phyloP scores from a whole-genome alignment of 2,329 filamentous ascomycete species.

The Sporothrix variecibatus region DNA sequence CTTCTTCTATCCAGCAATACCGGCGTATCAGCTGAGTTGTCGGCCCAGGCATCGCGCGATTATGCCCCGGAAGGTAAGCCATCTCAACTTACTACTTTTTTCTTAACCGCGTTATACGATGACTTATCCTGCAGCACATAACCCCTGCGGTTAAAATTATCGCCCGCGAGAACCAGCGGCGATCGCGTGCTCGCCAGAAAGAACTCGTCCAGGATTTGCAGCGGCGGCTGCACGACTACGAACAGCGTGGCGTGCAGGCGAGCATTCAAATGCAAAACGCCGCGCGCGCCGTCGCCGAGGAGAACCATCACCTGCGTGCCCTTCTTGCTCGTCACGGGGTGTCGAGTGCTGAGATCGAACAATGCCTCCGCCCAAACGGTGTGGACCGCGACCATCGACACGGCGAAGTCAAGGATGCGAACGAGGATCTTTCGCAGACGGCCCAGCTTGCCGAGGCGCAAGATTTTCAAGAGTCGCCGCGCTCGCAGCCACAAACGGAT shows the following conservation, averaged over 20 bases:
- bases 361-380: background rate
- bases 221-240: slow-evolving; percentile 44
- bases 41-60: background rate
- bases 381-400: background rate
- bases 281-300: slow-evolving; percentile 52
- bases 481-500: background rate
- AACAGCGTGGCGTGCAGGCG: slow-evolving; percentile 52
- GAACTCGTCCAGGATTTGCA: slow-evolving; percentile 54
- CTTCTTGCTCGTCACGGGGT: slow-evolving; percentile 29
- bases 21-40: background rate
- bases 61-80: slow-evolving; percentile 12
- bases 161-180: background rate
- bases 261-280: slow-evolving; percentile 56
- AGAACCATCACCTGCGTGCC: slow-evolving; percentile 51
- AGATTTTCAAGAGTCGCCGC: background rate
- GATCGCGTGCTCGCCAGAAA: slow-evolving; percentile 45
- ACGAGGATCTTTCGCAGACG: background rate
- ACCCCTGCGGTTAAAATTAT: background rate
- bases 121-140: background rate
- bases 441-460: background rate
- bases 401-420: background rate
- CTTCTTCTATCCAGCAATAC: background rate
- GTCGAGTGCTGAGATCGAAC: slow-evolving; percentile 20
- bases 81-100: background rate
- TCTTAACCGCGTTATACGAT: background rate